Base-by-base conservation (phyloP, 2,329 filamentous ascomycete species). In the Coniochaeta prunicola region DNA sequence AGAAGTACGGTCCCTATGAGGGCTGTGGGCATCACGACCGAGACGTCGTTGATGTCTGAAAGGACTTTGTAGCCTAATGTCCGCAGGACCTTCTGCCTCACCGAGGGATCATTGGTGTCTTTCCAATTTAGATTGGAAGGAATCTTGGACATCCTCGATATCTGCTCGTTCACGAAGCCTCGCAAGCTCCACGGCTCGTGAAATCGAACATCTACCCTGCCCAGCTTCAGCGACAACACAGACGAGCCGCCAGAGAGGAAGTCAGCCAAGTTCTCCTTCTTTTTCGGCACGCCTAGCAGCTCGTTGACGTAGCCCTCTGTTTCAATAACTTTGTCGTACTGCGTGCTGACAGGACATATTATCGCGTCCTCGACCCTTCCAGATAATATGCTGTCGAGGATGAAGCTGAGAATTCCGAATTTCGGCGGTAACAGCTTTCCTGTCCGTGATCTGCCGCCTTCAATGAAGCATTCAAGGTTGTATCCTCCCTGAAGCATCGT, bases 241-340 rank as follows among this genome's bases (percentile, higher is more conserved):
- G 91, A 96, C 0, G 92, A 96, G 3, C 83, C 82, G 30, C 91
- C 85, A 1, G 88, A 89, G n/a, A 99, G 75, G 66, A 99, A 96
- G 67, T 96, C 91, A 34, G 87, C 84, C 38, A 99, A 76, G 62
- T 96, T 97, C 70, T 99, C 94, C 70, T 96, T 96, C 68, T 91
- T 91, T 74, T 99, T 99, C 0, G 94, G 94, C 62, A 96, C 88
- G 3, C 94, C 94, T 0, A 99, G 81, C 2, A 99, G 82, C 72
- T 99, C 94, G 34, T 87, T 94, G 50, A 97, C 93, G 68, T 99
- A 99, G 5, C 92, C 94, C 73, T 96, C 92, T 0, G 96, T 96
- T 73, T 99, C 94, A 60, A 99, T 96, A 59, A 99, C 94, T 70
- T 97, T 99, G 78, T 99, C 94, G 70, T 99, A 99, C 70, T 99